Evolutionary conservation across 2,329 filamentous ascomycete species (phyloP).

Genomic region (Fusarium irregulare): DNA sequence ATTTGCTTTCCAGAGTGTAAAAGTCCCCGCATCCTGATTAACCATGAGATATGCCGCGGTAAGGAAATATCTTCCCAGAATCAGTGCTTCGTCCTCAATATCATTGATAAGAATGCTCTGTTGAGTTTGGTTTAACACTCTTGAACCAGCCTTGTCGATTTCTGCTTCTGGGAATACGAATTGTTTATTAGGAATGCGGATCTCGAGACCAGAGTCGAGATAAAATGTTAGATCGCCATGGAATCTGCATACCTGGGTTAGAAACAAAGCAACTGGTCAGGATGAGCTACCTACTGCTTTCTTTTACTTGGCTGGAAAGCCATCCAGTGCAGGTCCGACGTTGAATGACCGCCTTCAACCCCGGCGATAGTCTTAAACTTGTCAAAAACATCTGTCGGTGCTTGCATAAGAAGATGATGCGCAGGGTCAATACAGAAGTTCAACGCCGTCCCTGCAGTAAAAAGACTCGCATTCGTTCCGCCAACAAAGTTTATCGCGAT

Average conservation of each 20-base stretch:
- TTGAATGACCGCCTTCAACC: neutral
- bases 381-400: slow-evolving; percentile 29
- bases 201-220: slow-evolving; percentile 44
- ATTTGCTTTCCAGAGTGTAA: slow-evolving; percentile 52
- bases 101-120: slow-evolving; percentile 45
- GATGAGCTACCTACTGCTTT: slow-evolving; percentile 12
- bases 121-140: slow-evolving; percentile 17
- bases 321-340: slow-evolving; percentile 34
- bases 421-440: slow-evolving; percentile 49
- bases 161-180: slow-evolving; percentile 46
- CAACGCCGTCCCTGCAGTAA: slow-evolving; percentile 41
- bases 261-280: rapidly evolving
- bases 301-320: slow-evolving; percentile 27
- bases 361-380: slow-evolving; percentile 37
- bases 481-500: slow-evolving; percentile 46
- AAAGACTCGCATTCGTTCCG: slow-evolving; percentile 44
- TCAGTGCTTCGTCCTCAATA: slow-evolving; percentile 34
- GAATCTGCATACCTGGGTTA: slow-evolving; percentile 29
- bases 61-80: slow-evolving; percentile 50
- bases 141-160: slow-evolving; percentile 44
- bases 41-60: slow-evolving; percentile 53
- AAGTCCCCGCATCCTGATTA: slow-evolving; percentile 48
- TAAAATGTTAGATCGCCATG: slow-evolving; percentile 47
- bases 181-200: slow-evolving; percentile 48
- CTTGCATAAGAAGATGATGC: slow-evolving; percentile 47